phyloP scores from a whole-genome alignment of 257 asterid genomes.

The Nicotiana otophora region DNA sequence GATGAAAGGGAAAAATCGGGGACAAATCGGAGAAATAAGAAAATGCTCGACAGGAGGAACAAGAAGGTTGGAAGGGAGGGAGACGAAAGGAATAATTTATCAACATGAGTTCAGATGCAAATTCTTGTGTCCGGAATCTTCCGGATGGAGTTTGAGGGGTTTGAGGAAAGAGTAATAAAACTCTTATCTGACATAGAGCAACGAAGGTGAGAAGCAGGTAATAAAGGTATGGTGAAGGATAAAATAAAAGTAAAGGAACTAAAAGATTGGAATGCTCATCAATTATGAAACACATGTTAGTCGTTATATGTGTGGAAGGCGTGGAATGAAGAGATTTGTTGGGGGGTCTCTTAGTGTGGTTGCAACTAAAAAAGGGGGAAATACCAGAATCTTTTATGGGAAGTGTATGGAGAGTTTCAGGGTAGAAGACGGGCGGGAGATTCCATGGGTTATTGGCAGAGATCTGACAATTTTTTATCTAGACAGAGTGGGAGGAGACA shows the following conservation, averaged over 20 bases:
- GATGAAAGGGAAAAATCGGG: not conserved
- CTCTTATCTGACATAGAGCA: not conserved
- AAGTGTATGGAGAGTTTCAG: not conserved
- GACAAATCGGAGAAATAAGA: not conserved
- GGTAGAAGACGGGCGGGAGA: not conserved
- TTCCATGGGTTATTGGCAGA: not conserved
- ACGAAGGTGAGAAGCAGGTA: not conserved
- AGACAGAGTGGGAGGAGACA: not conserved
- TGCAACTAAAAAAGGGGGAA: not conserved
- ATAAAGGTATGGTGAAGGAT: not conserved
- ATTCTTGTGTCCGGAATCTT: not conserved
- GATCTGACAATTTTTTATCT: not conserved
- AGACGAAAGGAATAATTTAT: not conserved
- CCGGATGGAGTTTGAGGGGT: not conserved
- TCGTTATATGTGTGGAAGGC: not conserved
- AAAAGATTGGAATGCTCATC: not conserved
- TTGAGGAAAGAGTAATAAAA: not conserved
- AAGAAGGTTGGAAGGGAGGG: not conserved
- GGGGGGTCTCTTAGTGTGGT: not conserved
- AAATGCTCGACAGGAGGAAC: not conserved
- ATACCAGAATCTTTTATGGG: not conserved
- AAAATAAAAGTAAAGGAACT: not conserved
- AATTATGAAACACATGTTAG: not conserved
- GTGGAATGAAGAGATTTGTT: not conserved
- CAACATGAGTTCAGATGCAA: not conserved